Conservation (phyloP, 2,329 filamentous ascomycete genomes). For the Pseudocercospora cruenta region DNA sequence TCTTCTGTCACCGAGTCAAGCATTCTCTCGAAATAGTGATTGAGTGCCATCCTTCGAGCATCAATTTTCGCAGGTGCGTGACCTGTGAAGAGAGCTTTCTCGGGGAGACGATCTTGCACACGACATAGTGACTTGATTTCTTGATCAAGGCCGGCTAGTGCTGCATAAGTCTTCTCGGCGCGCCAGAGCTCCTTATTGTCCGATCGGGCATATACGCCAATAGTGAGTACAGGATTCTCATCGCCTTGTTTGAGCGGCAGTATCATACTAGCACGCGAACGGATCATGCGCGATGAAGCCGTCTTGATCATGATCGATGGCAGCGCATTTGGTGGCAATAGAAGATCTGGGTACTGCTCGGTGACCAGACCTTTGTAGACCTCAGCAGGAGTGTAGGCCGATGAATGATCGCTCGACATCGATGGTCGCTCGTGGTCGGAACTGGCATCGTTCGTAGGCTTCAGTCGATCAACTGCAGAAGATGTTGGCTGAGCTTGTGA, state of each 20-base stretch:
- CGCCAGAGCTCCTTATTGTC: conserved; percentile 84
- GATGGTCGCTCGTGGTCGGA: conserved; percentile 34
- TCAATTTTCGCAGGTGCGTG: conserved; percentile 94
- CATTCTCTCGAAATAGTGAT: conserved; percentile 82
- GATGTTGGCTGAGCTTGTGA: conserved; percentile 12
- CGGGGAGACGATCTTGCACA: conserved; percentile 77
- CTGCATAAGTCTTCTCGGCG: conserved; percentile 85
- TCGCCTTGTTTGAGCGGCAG: conserved; percentile 73
- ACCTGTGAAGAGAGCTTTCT: conserved; percentile 83
- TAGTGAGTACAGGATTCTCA: conserved; percentile 90
- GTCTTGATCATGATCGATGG: conserved; percentile 84
- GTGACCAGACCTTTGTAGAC: conserved; percentile 79
- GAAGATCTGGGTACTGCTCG: conserved; percentile 82
- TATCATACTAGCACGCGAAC: conserved; percentile 82
- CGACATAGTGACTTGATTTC: conserved; percentile 73
- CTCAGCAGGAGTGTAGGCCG: conserved; percentile 41
- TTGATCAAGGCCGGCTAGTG: conserved; percentile 79
- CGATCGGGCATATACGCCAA: conserved; percentile 80
- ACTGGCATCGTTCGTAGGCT: conserved; percentile 26
- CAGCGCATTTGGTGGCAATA: conserved; percentile 85
- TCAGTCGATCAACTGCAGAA: conserved; percentile 28
- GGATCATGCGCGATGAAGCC: conserved; percentile 91
- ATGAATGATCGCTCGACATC: conserved; percentile 30
- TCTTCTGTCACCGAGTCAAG: conserved; percentile 82
- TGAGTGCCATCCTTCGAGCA: conserved; percentile 76